Evolutionary conservation across 148 eudicot genomes (phyloP).

Genomic region (Rhododendron molle): DNA sequence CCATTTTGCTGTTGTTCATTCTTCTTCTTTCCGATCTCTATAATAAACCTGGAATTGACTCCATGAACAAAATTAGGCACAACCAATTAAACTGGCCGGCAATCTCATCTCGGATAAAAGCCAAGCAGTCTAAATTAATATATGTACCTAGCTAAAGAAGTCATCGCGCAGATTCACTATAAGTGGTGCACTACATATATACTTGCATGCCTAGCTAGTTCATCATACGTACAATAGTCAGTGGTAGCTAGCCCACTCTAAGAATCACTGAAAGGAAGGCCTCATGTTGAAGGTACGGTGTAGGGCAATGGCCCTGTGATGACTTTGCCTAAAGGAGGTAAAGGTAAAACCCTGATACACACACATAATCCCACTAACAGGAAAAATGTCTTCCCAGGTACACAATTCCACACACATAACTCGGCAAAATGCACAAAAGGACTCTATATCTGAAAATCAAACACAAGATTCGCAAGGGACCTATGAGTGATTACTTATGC

Average conservation of each 20-base stretch:
- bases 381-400: not conserved
- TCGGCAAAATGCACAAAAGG: no score
- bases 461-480: not conserved
- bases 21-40: constrained; percentile 75
- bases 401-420: not conserved
- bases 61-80: constrained; percentile 50
- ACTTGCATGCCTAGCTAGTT: not conserved
- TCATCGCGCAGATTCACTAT: not conserved
- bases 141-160: not conserved
- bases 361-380: not conserved
- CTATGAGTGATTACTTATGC: not conserved
- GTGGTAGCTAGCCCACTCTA: not conserved
- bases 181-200: not conserved
- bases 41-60: constrained; percentile 82
- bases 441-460: not conserved
- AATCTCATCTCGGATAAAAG: not conserved
- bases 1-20: constrained; percentile 54
- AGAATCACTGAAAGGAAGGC: not conserved
- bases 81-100: not conserved
- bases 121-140: not conserved
- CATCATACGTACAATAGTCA: not conserved
- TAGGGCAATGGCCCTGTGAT: not conserved
- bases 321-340: not conserved
- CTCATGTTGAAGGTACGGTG: not conserved
- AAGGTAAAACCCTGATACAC: no score